A percentile compares a stretch with the other conserved stretches of the same genome.
phyloP scores from a whole-genome alignment of 1,139 yeast species.

The Kodamaea suecica region DNA sequence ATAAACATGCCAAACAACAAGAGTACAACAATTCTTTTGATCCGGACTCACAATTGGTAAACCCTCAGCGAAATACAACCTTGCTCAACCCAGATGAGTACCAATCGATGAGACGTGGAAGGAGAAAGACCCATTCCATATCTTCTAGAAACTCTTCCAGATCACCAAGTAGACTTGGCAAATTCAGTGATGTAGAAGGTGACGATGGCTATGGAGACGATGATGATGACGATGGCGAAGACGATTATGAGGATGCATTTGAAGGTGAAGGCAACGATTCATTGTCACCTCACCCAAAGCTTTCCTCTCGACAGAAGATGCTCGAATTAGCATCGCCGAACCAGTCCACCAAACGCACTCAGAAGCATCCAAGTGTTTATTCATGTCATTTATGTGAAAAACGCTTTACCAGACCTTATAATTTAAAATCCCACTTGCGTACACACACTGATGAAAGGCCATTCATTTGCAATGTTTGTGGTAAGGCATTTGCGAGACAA shows the following conservation, averaged over 20 bases:
- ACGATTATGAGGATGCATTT: conserved; percentile 11
- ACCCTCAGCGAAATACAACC: conserved; percentile 3
- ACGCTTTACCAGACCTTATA: conserved; percentile 87
- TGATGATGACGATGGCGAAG: conserved; percentile 10
- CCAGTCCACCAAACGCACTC: conserved; percentile 52
- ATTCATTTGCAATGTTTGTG: conserved; percentile 79
- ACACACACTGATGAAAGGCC: conserved; percentile 97
- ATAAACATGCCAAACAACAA: conserved; percentile 8
- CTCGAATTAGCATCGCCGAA: conserved; percentile 59
- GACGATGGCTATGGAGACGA: conserved; percentile 14
- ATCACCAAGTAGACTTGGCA: conserved; percentile 14
- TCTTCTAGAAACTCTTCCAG: conserved; percentile 15
- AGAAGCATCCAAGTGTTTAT: conserved; percentile 75
- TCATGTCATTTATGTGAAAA: conserved; percentile 85
- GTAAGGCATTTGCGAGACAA: conserved; percentile 92
- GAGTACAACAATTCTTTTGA: conserved; percentile 9
- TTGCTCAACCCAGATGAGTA: conserved; percentile 37
- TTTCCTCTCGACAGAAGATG: conserved; percentile 54
- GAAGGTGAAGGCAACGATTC: conserved; percentile 13
- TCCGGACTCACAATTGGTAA: conserved; percentile 20
- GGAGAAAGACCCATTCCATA: conserved; percentile 29
- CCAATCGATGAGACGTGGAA: conserved; percentile 31
- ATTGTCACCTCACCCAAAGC: conserved; percentile 7
- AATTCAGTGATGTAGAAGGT: conserved; percentile 11
- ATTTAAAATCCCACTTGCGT: conserved; percentile 82